Evolutionary conservation across 768 basidiomycete genomes (phyloP).

Genomic region (Stropharia rugosoannulata): DNA sequence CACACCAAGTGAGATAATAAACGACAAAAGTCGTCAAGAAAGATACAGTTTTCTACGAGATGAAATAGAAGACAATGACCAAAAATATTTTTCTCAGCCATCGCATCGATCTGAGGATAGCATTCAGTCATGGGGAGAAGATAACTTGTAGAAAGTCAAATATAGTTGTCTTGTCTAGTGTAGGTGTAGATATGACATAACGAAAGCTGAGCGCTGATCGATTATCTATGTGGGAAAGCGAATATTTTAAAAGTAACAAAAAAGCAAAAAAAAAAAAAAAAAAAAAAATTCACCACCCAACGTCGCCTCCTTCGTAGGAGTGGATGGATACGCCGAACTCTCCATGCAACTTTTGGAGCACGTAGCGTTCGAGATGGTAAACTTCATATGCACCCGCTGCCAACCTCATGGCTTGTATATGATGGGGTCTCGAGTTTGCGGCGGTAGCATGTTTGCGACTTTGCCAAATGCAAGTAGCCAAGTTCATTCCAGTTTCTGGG

Average conservation of each 20-base stretch:
- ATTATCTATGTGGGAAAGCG: not conserved
- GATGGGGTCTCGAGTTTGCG: constrained; percentile 78
- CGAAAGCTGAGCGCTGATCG: no score
- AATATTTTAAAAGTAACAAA: constrained; percentile 9
- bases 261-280: constrained; percentile 6
- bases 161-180: constrained; percentile 5
- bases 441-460: constrained; percentile 80
- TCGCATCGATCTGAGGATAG: constrained; percentile 31
- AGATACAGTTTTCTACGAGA: no score
- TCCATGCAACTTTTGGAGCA: constrained; percentile 66
- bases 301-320: constrained; percentile 60
- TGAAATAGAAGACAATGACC: not conserved
- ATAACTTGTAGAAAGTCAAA: not conserved
- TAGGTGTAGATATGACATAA: not conserved
- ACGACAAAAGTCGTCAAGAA: no score
- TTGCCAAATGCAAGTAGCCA: constrained; percentile 97
- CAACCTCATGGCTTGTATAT: constrained; percentile 80
- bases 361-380: constrained; percentile 76
- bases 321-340: constrained; percentile 54
- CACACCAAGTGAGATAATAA: no score
- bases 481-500: constrained; percentile 73
- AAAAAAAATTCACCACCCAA: constrained; percentile 57
- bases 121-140: constrained; percentile 37
- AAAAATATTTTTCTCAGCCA: constrained; percentile 5
- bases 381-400: constrained; percentile 76